Conservation (phyloP, 106 monocot genomes). For the Chionographis japonica region DNA sequence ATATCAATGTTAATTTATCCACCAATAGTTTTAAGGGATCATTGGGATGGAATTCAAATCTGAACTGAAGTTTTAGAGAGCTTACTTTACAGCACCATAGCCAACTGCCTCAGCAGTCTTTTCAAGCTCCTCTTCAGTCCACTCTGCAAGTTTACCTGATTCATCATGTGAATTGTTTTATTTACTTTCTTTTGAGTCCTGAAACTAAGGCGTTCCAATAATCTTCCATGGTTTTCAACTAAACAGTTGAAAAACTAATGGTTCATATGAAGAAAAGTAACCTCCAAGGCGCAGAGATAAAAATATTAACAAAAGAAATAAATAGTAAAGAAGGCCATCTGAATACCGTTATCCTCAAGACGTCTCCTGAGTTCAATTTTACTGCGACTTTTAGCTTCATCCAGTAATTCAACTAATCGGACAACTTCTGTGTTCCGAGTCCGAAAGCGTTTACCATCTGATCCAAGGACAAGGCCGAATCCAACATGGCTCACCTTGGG, state of each 20-base stretch:
- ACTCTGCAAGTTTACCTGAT: slow-evolving; percentile 73
- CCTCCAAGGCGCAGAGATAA: not conserved
- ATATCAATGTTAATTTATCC: too few relatives aligned
- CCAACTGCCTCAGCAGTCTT: slow-evolving; percentile 87
- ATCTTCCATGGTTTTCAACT: too few relatives aligned
- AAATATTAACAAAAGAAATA: not conserved
- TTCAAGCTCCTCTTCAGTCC: slow-evolving; percentile 82
- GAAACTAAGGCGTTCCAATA: not conserved
- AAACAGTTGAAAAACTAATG: not conserved
- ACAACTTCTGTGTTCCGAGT: slow-evolving; percentile 94
- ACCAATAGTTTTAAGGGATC: too few relatives aligned
- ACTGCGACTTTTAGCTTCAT: slow-evolving; percentile 87
- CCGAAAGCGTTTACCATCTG: slow-evolving; percentile 89
- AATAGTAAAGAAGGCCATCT: not conserved
- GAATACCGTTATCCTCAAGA: slow-evolving; percentile 70
- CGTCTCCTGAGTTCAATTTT: slow-evolving; percentile 70
- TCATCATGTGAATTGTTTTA: slow-evolving; percentile 4
- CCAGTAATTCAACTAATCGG: slow-evolving; percentile 82
- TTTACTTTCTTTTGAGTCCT: not conserved
- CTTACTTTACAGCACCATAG: slow-evolving; percentile 97
- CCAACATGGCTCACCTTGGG: slow-evolving; percentile 79
- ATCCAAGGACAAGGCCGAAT: slow-evolving; percentile 88
- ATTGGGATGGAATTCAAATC: too few relatives aligned
- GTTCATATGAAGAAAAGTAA: not conserved
- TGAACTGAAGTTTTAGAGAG: not conserved